Percentiles rank a stretch among this genome's conserved stretches.
phyloP scores from a whole-genome alignment of 23 red algal species.

The Gracilaria caudata region DNA sequence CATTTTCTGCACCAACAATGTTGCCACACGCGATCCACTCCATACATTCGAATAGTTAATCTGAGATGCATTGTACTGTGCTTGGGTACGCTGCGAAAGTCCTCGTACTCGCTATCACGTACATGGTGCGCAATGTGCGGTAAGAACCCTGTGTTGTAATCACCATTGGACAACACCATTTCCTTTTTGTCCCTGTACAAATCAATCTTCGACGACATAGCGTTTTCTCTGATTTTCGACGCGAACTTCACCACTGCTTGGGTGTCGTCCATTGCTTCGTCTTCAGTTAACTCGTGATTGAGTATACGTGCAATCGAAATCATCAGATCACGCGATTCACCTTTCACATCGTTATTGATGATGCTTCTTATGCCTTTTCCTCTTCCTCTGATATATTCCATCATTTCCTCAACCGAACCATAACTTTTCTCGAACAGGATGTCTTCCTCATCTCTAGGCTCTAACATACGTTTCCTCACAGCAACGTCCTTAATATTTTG shows the following conservation, averaged over 20 bases:
- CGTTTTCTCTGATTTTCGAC: neutral
- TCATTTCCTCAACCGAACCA: neutral
- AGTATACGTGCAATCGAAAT: neutral
- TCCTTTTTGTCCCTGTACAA: neutral
- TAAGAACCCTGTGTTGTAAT: neutral
- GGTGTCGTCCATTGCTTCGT: neutral
- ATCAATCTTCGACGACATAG: neutral
- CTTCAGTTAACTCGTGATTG: neutral
- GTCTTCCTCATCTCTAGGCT: neutral
- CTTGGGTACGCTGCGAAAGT: neutral
- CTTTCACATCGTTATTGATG: neutral
- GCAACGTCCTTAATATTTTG: neutral
- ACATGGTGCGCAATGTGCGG: neutral
- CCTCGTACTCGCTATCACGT: neutral
- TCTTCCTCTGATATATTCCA: neutral
- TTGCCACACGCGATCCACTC: neutral
- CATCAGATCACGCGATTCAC: neutral
- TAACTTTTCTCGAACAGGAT: slow-evolving; percentile 14
- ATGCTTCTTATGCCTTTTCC: neutral
- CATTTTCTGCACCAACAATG: neutral
- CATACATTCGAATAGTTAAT: neutral
- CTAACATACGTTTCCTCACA: neutral
- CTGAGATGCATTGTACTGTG: neutral
- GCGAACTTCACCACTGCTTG: neutral
- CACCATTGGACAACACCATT: neutral